A percentile compares a stretch with the other conserved stretches of the same genome.
Evolutionary conservation across 139 green algal species (phyloP).

Genomic region (Trebouxia sp.): DNA sequence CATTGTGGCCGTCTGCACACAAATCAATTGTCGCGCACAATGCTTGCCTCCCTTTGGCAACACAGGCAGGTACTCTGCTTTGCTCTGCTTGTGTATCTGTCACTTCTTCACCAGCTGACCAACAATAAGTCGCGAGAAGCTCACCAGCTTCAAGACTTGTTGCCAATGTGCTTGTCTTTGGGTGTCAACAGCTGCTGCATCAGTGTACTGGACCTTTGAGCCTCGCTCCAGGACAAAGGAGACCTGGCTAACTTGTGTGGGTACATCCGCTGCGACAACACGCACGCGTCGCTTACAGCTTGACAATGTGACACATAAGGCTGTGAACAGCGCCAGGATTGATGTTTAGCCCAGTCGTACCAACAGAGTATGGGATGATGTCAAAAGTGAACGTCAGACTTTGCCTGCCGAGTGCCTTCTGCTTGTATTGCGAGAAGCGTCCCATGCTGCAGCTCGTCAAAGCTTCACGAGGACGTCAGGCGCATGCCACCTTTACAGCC

Average conservation of each 20-base stretch:
- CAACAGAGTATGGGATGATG: slow-evolving; percentile 9
- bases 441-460: background rate
- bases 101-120: no score
- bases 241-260: background rate
- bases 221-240: slow-evolving; percentile 8
- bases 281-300: no score
- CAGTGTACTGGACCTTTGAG: background rate
- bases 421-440: slow-evolving; percentile 16
- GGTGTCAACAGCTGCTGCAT: slow-evolving; percentile 9
- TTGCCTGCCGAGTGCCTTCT: slow-evolving; percentile 9
- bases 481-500: no score
- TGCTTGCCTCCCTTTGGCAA: no score
- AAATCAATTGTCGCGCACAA: background rate
- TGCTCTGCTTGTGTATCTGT: no score
- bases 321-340: background rate
- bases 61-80: no score
- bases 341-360: background rate
- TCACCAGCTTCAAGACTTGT: slow-evolving; percentile 3
- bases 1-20: slow-evolving; percentile 1
- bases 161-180: background rate
- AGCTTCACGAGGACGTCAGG: no score
- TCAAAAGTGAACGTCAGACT: slow-evolving; percentile 7
- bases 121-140: no score
- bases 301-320: no score
- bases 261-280: slow-evolving; percentile 13